Base-by-base conservation (phyloP, 192 early-diverging fungal species). In the Rhizophagus sp. region DNA sequence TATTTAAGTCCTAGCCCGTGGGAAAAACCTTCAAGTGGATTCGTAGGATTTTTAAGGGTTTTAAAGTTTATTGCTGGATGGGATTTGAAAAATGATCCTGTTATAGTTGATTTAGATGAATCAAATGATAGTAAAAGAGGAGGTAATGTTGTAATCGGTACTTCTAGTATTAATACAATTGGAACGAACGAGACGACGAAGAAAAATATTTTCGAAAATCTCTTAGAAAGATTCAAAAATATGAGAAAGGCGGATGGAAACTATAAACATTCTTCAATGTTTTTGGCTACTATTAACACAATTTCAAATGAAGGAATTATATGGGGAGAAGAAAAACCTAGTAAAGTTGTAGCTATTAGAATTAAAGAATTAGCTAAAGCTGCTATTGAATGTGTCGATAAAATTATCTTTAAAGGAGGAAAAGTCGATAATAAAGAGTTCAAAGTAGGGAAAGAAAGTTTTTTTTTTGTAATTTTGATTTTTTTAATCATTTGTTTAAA, bases 41-140 rank as follows among this genome's bases (percentile, higher is more conserved):
- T 90, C 34, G 85, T 88, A 17, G 97, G 95, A 17, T 96, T 97
- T 84, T 71, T 93, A 22, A 91, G 96, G 63, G 88, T 90, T 10
- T 80, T 99, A 77, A 85, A 89, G 36, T 82, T 97, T 68, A 81
- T 99, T 63, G 83, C 90, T 15, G 80, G 74, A 34, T 97, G 92
- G 91, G 87, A 92, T 76, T 97, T 93, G 92, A 84, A 90, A 73
- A 88, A 89, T 41, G 92, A 94, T 69, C 86, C 94, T 25, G 83
- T 97, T 52, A 88, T 94, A 49, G 95, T 96, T 2, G 94, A 97
- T 83, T 88, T 95, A 65, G 88, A 91, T 71, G 94, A 88, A 2
- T 27, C n/a, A 27, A 65, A 13, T 25, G 11, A 65, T 65, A 65
- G 13, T 27, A 24, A 24, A 13, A 24, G 19, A 27, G 64, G 19